Percentiles rank a stretch among this genome's conserved stretches.
Evolutionary conservation across 768 basidiomycete genomes (phyloP).

Genomic region (Botryobasidium botryosum): DNA sequence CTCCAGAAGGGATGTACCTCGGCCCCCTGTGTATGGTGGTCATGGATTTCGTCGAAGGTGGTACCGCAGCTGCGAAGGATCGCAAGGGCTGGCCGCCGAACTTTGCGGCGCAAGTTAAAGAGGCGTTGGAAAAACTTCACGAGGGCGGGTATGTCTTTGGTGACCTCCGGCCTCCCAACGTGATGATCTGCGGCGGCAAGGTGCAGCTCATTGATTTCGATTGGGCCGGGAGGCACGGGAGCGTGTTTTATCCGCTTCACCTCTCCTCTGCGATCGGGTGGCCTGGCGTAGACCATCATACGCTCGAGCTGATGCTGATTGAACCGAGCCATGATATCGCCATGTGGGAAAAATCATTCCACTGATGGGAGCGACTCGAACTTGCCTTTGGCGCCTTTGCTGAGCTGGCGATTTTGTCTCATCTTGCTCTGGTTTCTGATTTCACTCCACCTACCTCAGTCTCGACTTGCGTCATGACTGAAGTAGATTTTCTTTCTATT

Average conservation of each 20-base stretch:
- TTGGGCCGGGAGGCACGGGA: not conserved
- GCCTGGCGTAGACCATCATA: not conserved
- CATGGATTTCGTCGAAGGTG: not conserved
- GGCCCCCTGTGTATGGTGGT: not conserved
- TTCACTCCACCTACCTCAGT: too few relatives aligned
- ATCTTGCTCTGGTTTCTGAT: too few relatives aligned
- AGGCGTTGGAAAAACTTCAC: not conserved
- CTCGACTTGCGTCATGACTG: too few relatives aligned
- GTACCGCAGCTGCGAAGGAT: not conserved
- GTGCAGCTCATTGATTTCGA: not conserved
- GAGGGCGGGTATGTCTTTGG: not conserved
- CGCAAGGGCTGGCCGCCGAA: not conserved
- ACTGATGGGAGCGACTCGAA: too few relatives aligned
- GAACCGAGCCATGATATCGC: too few relatives aligned
- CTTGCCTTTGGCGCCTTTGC: too few relatives aligned
- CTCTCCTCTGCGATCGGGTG: not conserved
- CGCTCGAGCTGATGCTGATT: too few relatives aligned
- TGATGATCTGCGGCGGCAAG: not conserved
- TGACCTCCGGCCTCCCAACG: not conserved
- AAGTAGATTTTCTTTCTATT: too few relatives aligned
- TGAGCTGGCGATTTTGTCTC: too few relatives aligned
- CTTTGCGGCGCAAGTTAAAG: not conserved
- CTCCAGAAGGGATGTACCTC: too few relatives aligned
- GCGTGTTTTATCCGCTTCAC: not conserved
- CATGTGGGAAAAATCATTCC: too few relatives aligned